Conservation (phyloP, 768 basidiomycete genomes). For the Serendipita indica region DNA sequence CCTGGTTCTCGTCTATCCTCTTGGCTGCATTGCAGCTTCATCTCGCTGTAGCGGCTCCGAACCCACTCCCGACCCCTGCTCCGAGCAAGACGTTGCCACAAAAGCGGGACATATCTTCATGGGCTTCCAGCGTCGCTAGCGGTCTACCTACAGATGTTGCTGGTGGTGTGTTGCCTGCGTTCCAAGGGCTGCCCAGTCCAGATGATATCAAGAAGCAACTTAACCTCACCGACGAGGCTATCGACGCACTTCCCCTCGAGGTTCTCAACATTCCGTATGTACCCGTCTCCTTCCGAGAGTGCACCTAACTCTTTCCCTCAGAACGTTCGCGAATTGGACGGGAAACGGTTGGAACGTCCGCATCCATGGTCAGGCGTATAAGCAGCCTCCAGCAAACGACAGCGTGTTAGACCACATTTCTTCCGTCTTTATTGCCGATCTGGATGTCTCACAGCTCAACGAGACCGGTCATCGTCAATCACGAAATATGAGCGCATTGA, state of each 20-base stretch:
- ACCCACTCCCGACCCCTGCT: background rate
- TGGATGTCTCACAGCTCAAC: background rate
- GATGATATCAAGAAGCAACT: slow-evolving; percentile 8
- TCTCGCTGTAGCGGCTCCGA: background rate
- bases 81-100: background rate
- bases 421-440: slow-evolving; percentile 8
- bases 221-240: background rate
- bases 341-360: background rate
- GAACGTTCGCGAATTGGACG: slow-evolving; percentile 8
- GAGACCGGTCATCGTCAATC: background rate
- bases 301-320: background rate
- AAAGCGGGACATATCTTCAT: background rate
- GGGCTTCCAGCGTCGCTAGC: background rate
- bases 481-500: slow-evolving; percentile 7
- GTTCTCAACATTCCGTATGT: slow-evolving; percentile 9
- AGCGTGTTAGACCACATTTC: background rate
- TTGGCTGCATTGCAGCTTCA: no score
- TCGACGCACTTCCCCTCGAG: background rate
- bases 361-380: slow-evolving; percentile 8
- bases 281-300: background rate
- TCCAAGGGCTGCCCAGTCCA: background rate
- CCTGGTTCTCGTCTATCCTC: no score
- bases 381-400: background rate
- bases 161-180: slow-evolving; percentile 4
- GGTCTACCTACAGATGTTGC: slow-evolving; percentile 6